These are phyloP conservation scores for Hypsizygus ulmarius DNA, from an alignment of 1,284 basidiomycete genomes.

Conservation along the genomic window DNA sequence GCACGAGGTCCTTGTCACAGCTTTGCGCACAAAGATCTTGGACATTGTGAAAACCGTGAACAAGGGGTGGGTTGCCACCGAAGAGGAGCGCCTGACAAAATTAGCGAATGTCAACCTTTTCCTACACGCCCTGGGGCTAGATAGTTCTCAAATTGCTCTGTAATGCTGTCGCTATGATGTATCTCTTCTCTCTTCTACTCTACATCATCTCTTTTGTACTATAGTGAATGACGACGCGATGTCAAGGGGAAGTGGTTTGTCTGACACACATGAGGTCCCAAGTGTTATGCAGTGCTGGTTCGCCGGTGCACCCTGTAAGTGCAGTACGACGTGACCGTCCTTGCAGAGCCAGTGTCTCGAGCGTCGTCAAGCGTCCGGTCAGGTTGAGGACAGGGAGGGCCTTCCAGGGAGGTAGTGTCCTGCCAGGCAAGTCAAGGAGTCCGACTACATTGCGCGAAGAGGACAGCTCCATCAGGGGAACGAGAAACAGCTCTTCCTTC, in stretches of 20 bases:
- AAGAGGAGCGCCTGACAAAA: constrained; percentile 67
- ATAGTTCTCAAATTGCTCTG: constrained; percentile 77
- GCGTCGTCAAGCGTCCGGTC: constrained; percentile 52
- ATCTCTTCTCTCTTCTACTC: constrained; percentile 8
- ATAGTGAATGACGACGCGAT: constrained; percentile 2
- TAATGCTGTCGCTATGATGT: constrained; percentile 32
- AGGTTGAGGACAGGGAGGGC: constrained; percentile 68
- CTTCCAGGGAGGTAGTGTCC: constrained; percentile 50
- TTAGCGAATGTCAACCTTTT: constrained; percentile 84
- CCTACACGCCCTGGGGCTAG: constrained; percentile 80
- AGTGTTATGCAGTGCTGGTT: constrained; percentile 21
- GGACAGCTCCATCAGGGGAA: constrained; percentile 62
- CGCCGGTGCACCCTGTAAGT: constrained; percentile 23
- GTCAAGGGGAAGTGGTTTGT: background rate
- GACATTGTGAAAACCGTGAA: constrained; percentile 81
- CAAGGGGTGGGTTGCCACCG: constrained; percentile 69
- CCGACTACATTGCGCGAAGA: constrained; percentile 24
- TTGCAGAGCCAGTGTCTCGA: constrained; percentile 37
- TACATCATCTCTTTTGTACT: constrained; percentile 29
- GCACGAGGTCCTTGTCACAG: constrained; percentile 83
- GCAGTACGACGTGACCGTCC: constrained; percentile 26
- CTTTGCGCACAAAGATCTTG: constrained; percentile 89
- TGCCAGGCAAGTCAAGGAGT: constrained; percentile 58
- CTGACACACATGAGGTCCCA: constrained; percentile 27
- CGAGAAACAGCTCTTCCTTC: constrained; percentile 61